A percentile compares a stretch with the other conserved stretches of the same genome.
These are phyloP conservation scores for Komagataella pastoris DNA, from an alignment of 805 yeast genomes.

Conservation along the genomic window DNA sequence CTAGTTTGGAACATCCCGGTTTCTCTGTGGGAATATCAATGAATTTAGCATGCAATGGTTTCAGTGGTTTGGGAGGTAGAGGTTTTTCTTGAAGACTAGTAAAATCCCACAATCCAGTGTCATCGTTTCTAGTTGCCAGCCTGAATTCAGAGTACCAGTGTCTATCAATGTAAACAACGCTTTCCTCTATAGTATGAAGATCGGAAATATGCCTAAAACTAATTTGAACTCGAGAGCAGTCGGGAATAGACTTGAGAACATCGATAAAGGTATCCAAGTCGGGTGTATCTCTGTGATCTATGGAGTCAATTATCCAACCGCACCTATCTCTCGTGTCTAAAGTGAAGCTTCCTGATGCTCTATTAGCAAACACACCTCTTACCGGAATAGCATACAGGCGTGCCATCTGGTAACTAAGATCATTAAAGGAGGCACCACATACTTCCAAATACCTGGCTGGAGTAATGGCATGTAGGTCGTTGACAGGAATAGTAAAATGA, in stretches of 20 bases:
- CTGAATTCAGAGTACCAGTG: conserved; percentile 73
- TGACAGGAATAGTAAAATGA: conserved; percentile 38
- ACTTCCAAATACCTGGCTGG: conserved; percentile 74
- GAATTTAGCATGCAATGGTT: conserved; percentile 54
- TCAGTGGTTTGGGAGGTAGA: conserved; percentile 33
- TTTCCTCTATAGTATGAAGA: conserved; percentile 56
- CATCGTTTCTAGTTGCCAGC: conserved; percentile 48
- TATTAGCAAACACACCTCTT: conserved; percentile 67
- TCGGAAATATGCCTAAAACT: conserved; percentile 70
- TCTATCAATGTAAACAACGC: conserved; percentile 64
- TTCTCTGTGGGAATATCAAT: conserved; percentile 54
- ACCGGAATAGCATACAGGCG: conserved; percentile 75
- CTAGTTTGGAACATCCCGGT: conserved; percentile 38
- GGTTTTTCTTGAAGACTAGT: conserved; percentile 44
- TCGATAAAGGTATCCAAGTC: conserved; percentile 63
- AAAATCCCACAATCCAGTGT: conserved; percentile 44
- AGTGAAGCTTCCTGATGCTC: conserved; percentile 67
- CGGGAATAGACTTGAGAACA: conserved; percentile 70
- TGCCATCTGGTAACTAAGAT: conserved; percentile 81
- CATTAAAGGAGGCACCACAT: conserved; percentile 79
- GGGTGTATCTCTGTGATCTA: conserved; percentile 67
- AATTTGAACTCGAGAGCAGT: conserved; percentile 55
- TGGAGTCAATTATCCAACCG: conserved; percentile 73
- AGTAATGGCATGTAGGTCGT: conserved; percentile 69
- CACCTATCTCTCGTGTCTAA: conserved; percentile 41